Evolutionary conservation across 179 eudicot genomes (phyloP), one percentile per base, ranked within the genome.

Genomic region (Vitellaria paradoxa): DNA sequence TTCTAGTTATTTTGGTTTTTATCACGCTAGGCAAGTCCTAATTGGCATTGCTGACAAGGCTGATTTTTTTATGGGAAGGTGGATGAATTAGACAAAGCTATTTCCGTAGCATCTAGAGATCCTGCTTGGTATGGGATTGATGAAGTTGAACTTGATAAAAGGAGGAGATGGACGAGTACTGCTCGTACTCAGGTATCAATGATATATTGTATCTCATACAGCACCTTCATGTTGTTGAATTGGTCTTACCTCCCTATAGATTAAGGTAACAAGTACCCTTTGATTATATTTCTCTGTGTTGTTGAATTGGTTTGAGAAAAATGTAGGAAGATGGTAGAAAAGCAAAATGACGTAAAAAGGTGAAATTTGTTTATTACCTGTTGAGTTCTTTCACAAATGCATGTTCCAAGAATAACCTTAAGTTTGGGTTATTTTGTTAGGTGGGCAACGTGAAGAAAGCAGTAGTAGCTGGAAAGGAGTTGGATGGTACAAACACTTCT

Each of bases 71-170:
- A 88, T 89, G 82, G 94, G 85, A 89, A 91, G 97, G 91, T 93
- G 84, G 96, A 91, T 88, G 97, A 89, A 77, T 85, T 91, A 87
- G 97, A 89, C 85, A 93, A 90, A 80, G 86, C 98, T 14, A 84
- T 93, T 80, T 10, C 89, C 65, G 95, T 93, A 46, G 93, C 98
- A 72, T 83, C 91, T 8, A 87, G 87, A 77, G 89, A 93, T 71
- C 98, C 92, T 82, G 76, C 88, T 59, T 79, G 67, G 74, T 92
- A 87, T 84, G 93, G 93, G 23, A 89, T 93, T 76, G 79, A 80
- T 84, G 86, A 84, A 64, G 84, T 71, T 45, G 97, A 93, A 83
- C 92, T 93, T 76, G 94, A 89, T 45, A 90, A 80, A 68, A 84
- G 97, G 70, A 87, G 87, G 74, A 90, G 90, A 82, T 93, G 98